Evolutionary conservation across 495 filamentous ascomycete genomes (phyloP).

Genomic region (Talaromyces liani): DNA sequence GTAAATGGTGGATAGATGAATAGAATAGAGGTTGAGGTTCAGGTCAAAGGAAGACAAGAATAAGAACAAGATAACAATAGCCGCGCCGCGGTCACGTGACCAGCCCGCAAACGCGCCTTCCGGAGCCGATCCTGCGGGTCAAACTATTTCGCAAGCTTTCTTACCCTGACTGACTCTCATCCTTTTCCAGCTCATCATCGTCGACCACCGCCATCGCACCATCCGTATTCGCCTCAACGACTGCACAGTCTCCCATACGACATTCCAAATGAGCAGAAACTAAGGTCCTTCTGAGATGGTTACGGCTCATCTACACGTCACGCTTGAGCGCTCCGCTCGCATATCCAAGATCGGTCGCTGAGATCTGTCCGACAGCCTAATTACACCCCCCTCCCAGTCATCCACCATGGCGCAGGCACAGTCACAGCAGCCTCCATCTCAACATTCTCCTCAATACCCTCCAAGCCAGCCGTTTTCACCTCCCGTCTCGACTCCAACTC

Average conservation of each 20-base stretch:
- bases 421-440: slow-evolving; percentile 45
- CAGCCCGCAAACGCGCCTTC: slow-evolving; percentile 4
- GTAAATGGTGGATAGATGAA: not conserved
- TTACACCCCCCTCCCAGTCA: not conserved
- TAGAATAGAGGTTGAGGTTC: not conserved
- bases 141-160: slow-evolving; percentile 4
- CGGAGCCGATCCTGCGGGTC: slow-evolving; percentile 2
- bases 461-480: slow-evolving; percentile 46
- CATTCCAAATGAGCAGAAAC: not conserved
- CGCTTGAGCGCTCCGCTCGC: slow-evolving; percentile 39
- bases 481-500: slow-evolving; percentile 42
- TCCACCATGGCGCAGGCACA: slow-evolving; percentile 61
- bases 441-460: slow-evolving; percentile 42
- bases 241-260: slow-evolving; percentile 4
- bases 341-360: slow-evolving; percentile 6
- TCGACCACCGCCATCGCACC: not conserved
- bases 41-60: not conserved
- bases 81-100: slow-evolving; percentile 11
- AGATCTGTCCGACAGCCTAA: not conserved
- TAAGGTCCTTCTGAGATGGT: slow-evolving; percentile 33
- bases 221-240: not conserved
- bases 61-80: not conserved
- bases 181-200: not conserved
- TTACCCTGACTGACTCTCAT: not conserved
- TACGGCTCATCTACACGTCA: slow-evolving; percentile 31